Base-by-base conservation (phyloP, 805 yeast species). In the Zygotorulaspora florentina region DNA sequence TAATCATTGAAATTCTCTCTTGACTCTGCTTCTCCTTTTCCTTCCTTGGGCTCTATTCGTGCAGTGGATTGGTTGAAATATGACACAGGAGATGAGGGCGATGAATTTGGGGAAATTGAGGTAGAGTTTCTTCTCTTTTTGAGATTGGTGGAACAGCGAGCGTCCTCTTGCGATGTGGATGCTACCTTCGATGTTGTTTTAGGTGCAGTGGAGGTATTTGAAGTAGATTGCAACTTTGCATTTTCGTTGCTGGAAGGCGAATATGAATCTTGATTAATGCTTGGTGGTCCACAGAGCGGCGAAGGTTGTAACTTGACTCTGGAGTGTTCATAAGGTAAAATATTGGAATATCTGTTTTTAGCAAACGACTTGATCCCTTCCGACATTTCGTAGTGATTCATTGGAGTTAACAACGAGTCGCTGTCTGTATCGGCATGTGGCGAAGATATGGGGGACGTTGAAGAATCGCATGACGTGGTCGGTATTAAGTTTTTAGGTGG, bases 291-390 rank as follows among this genome's bases (percentile, higher is more conserved):
- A 3, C 53, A 42, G 39, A 52, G 48, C 40, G 69, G 73, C 9
- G 68, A 66, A 38, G 65, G 63, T 23, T 57, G 58, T 39, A 66
- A 45, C 40, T 61, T 79, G 16, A 90, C 96, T 46, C 96, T 72
- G 11, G 95, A 78, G 58, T 87, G 91, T 58, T 86, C 95, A 64
- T 79, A 89, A 4, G 95, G 89, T 55, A 85, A 77, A 39, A 89
- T 86, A 64, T 90, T 93, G 52, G 86, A 82, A 70, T 89, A 89
- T 52, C 97, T 69, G 64, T 89, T 88, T 61, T 88, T 88, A 44
- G 76, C 67, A 33, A 90, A 88, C 17, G 80, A 76, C 61, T 85
- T 91, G 33, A 88, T 79, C 1, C 95, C 96, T 13, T 84, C 75
- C 17, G 83, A 75, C 36, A 86, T 75, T 40, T 57, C 61, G 40